Percentiles rank a stretch among this genome's conserved stretches.
phyloP scores from a whole-genome alignment of 148 eudicot genomes.

The Rhododendron molle region DNA sequence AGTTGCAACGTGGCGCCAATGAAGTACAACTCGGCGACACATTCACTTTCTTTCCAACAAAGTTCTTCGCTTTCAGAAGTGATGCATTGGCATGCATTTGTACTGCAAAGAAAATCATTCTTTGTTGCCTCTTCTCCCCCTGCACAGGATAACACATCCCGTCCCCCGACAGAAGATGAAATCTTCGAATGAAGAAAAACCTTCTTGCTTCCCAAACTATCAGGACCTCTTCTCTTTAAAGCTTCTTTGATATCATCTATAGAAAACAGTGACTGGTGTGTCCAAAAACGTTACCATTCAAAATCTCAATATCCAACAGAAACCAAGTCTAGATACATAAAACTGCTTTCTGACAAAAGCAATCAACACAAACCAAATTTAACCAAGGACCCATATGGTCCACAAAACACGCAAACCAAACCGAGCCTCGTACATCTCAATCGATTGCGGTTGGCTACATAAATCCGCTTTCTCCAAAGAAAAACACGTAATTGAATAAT shows the following conservation, averaged over 20 bases:
- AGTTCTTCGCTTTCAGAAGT: conserved; percentile 19
- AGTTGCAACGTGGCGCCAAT: conserved; percentile 81
- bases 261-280: conserved; percentile 24
- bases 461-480: neutral
- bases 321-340: neutral
- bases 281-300: neutral
- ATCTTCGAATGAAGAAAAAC: conserved; percentile 33
- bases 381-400: neutral
- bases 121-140: conserved; percentile 22
- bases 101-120: conserved; percentile 9
- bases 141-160: conserved; percentile 17
- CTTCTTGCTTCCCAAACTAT: conserved; percentile 60
- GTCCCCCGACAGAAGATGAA: conserved; percentile 8
- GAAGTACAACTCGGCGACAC: conserved; percentile 46
- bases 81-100: neutral
- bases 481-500: neutral
- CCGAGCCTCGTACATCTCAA: no score
- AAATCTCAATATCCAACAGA: neutral
- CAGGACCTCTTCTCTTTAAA: conserved; percentile 79
- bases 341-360: neutral
- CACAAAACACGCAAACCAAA: neutral
- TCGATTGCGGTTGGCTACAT: neutral
- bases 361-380: neutral
- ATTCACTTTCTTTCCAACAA: neutral
- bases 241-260: conserved; percentile 66